Evolutionary conservation across 2,329 filamentous ascomycete species (phyloP), one percentile per base, ranked within the genome.

Genomic region (Ophiostoma australiae): DNA sequence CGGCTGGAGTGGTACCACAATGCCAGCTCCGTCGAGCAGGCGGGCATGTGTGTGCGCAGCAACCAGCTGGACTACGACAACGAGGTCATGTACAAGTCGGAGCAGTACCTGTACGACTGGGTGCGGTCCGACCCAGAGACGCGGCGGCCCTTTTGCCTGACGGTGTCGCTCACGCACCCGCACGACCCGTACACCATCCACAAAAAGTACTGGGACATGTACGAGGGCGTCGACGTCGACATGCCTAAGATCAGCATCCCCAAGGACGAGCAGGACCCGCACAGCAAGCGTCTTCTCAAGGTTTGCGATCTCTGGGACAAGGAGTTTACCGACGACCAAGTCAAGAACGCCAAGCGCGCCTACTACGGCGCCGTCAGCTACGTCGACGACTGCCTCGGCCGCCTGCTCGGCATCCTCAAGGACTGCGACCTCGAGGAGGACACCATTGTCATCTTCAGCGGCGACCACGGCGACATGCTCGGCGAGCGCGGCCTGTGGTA

Each of bases 51-150:
- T 76, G 90, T 96, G 58, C 88, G 93, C 75, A 97, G 92, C 81
- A 97, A 97, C 82, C 94, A 97, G 84, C 86, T 97, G 69, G 94
- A 97, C 79, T 97, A 94, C 76, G 94, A 97, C 77, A 94, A 97
- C 81, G 94, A 97, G 81, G 93, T 97, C 79, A 94, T 97, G 89
- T 94, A 91, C 83, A 92, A 90, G 80, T 91, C 92, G 69, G 91
- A 89, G 61, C 93, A 97, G 80, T 97, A 94, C 78, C 83, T 97
- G 68, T 97, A 94, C 80, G 91, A 97, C 80, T 90, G 96, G 77
- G 92, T 95, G 52, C 90, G 94, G n/a, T 87, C 92, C 78, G 90
- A 91, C 11, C 87, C 87, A 0, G 84, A 86, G 70, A 85, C 88
- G 75, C 87, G 91, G 65, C 87, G 91, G 67, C 94, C 94, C 0